These are phyloP conservation scores for Penicillium bovifimosum DNA, from an alignment of 495 filamentous ascomycete genomes.

Conservation along the genomic window DNA sequence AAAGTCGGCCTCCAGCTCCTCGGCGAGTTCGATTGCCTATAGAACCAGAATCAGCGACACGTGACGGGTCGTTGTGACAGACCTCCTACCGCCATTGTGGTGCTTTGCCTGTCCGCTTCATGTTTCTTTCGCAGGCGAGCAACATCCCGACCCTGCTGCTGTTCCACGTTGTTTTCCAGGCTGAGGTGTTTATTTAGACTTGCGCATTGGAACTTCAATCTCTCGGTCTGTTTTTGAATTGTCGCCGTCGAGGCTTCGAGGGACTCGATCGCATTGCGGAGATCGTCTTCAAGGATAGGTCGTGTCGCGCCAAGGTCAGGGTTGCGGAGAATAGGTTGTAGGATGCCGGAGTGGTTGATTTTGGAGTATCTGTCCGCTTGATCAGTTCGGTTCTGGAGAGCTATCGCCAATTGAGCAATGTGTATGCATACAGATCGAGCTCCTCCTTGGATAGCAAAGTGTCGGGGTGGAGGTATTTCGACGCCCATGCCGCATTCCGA, in stretches of 20 bases:
- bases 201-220: conserved; percentile 28
- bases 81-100: conserved; percentile 28
- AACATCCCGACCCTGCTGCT: conserved; percentile 23
- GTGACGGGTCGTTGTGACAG: background rate
- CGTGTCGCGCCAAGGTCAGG: conserved; percentile 26
- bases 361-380: conserved; percentile 25
- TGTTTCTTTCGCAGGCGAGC: conserved; percentile 34
- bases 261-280: conserved; percentile 32
- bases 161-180: conserved; percentile 19
- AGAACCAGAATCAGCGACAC: conserved; percentile 13
- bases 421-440: conserved; percentile 28
- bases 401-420: background rate
- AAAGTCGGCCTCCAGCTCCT: conserved; percentile 29
- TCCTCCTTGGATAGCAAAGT: conserved; percentile 42
- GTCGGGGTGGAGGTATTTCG: conserved; percentile 26
- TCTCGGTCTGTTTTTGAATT: conserved; percentile 32
- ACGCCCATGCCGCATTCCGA: conserved; percentile 31
- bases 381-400: conserved; percentile 3
- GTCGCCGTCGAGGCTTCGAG: conserved; percentile 34
- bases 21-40: conserved; percentile 32
- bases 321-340: conserved; percentile 26
- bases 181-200: conserved; percentile 24
- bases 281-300: conserved; percentile 37
- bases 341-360: conserved; percentile 27
- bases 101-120: conserved; percentile 33